phyloP scores from a whole-genome alignment of 2,329 filamentous ascomycete genomes.

The Pseudocercospora fuligena region DNA sequence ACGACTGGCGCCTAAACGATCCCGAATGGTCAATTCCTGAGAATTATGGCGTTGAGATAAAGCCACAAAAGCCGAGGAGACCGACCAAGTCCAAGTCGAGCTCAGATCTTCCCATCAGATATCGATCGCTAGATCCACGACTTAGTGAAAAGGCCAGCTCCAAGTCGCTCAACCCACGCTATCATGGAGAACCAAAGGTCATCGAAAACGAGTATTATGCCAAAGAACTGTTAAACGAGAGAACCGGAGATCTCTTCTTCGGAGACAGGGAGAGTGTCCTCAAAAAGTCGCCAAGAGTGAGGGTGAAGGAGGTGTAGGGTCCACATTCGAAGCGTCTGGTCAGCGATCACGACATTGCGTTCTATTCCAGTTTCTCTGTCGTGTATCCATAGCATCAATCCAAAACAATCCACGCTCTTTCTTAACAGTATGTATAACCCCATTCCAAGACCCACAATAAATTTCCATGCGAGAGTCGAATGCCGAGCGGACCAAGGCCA shows the following conservation, averaged over 20 bases:
- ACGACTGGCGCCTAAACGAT: not conserved
- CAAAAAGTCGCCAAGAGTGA: not conserved
- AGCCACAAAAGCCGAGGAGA: not conserved
- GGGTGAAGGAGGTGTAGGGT: not conserved
- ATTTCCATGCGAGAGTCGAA: too few relatives aligned
- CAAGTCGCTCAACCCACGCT: not conserved
- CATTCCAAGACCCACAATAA: not conserved
- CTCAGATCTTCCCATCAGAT: not conserved
- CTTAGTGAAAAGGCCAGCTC: not conserved
- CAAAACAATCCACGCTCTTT: not conserved
- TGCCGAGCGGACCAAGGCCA: too few relatives aligned
- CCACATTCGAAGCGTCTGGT: not conserved
- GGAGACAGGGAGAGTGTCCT: not conserved
- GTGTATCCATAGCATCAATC: not conserved
- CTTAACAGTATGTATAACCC: not conserved
- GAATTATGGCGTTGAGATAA: not conserved
- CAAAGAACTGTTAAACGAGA: not conserved
- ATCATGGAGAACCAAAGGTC: not conserved
- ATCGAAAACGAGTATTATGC: not conserved
- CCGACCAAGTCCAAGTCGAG: not conserved
- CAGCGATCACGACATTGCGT: not conserved
- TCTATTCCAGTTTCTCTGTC: not conserved
- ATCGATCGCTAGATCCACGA: not conserved
- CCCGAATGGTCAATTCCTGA: not conserved
- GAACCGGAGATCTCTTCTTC: not conserved